These are phyloP conservation scores for Annona squamosa DNA, from an alignment of 164 flowering plant genomes.

Conservation along the genomic window DNA sequence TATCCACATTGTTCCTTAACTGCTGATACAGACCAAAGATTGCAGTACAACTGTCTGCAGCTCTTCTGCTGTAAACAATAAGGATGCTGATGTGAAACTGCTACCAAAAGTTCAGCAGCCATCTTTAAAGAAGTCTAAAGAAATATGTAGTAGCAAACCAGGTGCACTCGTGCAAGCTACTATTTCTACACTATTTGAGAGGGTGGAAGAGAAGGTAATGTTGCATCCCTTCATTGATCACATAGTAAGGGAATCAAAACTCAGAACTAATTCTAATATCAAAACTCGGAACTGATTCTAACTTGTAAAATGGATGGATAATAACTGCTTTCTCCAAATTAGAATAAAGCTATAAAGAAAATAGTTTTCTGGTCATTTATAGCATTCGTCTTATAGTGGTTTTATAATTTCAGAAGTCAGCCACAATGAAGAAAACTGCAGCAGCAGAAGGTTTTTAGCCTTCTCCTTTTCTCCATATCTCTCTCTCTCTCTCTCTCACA, in stretches of 20 bases:
- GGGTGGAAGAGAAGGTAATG: conserved; percentile 54
- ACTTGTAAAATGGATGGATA: neutral
- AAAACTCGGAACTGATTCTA: too few species aligned
- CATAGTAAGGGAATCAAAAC: neutral
- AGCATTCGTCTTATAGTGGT: conserved; percentile 6
- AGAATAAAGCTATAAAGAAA: too few species aligned
- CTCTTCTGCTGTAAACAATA: conserved; percentile 16
- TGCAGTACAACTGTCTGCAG: conserved; percentile 8
- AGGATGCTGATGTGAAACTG: conserved; percentile 15
- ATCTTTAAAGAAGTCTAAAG: conserved; percentile 20
- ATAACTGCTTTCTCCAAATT: neutral
- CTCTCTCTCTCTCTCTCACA: too few species aligned
- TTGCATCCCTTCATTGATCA: neutral
- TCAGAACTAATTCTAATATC: too few species aligned
- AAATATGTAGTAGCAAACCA: conserved; percentile 16
- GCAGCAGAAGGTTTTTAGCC: conserved; percentile 31
- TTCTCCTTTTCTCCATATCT: neutral
- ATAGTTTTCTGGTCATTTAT: neutral
- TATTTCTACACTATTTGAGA: conserved; percentile 53
- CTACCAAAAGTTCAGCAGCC: conserved; percentile 18
- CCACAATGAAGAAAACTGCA: conserved; percentile 16
- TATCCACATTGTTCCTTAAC: conserved; percentile 21
- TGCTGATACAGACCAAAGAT: conserved; percentile 22
- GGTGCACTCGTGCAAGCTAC: conserved; percentile 50
- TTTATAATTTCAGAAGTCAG: conserved; percentile 22